Evolutionary conservation across 2,329 filamentous ascomycete genomes (phyloP), one percentile per base, ranked within the genome.

Genomic region (Sporothrix pseudoabietina): DNA sequence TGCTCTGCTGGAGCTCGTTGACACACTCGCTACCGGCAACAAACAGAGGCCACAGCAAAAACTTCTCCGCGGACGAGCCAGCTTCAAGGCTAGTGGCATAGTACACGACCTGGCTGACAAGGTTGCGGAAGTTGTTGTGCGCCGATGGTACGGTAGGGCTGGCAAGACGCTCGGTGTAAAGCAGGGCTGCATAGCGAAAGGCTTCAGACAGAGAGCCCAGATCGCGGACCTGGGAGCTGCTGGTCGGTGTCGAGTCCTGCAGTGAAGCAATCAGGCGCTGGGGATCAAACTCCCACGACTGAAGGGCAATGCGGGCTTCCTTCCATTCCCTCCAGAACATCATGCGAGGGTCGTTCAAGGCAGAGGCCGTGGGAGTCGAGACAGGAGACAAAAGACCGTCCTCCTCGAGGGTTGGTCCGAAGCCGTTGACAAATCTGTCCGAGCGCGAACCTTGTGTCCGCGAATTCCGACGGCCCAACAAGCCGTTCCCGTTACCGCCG

Each of bases 21-120:
- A 96, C 91, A 78, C 94, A 97, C 83, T 98, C 95, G 30, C 93
- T 94, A 26, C 94, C 94, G 0, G 92, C 90, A 71, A 98, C 91
- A 80, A 98, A 97, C 3, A 98, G 87, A 2, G 95, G 94, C 95
- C 94, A 98, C 9, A 98, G 88, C 10, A 98, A 84, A 80, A 97
- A 97, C 79, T 97, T 97, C 82, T 97, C 92, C 52, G 91, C 90
- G 66, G 86, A 87, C 78, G 88, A 90, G 55, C 87, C 91, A 3
- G 90, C 87, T 75, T 93, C 90, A 52, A 98, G 89, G 71, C 90
- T 91, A 7, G 90, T 91, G 73, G 96, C 92, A 82, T 97, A 95
- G 82, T 90, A 92, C 55, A 98, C 87, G 0, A 94, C 92, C 76
- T 93, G 90, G 78, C 90, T 90, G 72, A 97, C 94, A 26, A 97